Conservation (phyloP, 78 protist genomes). For the Goniomonas avonlea region DNA sequence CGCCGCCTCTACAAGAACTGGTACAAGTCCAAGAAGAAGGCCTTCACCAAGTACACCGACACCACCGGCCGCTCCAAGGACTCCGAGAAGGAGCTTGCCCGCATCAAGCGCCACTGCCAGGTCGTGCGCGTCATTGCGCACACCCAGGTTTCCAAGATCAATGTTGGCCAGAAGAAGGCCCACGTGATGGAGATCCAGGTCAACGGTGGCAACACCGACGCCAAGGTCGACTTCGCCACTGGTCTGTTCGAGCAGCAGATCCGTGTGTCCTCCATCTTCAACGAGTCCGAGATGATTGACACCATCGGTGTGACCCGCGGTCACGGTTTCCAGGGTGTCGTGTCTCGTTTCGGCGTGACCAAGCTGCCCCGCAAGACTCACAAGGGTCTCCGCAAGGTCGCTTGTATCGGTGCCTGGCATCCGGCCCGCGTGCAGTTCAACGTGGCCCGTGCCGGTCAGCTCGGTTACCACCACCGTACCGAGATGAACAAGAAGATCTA, state of each 20-base stretch:
- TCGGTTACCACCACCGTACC: conserved; percentile 98
- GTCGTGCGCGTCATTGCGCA: conserved; percentile 97
- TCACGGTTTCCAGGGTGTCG: conserved; percentile 96
- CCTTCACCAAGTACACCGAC: conserved; percentile 91
- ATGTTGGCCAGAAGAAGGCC: conserved; percentile 93
- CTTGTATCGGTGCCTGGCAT: conserved; percentile 99
- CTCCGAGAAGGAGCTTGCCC: conserved; percentile 60
- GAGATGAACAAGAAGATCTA: conserved; percentile 99
- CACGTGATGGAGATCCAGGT: conserved; percentile 99
- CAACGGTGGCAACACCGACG: conserved; percentile 96
- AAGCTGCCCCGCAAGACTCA: conserved; percentile 99
- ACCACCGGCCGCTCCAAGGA: conserved; percentile 57
- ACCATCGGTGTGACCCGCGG: conserved; percentile 96
- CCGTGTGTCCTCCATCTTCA: conserved; percentile 50
- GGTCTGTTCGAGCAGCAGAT: conserved; percentile 88
- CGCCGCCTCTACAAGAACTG: conserved; percentile 97
- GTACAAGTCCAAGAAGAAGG: conserved; percentile 88
- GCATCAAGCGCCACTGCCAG: conserved; percentile 86
- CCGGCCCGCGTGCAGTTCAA: conserved; percentile 93
- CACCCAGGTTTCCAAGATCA: conserved; percentile 87
- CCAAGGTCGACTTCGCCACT: conserved; percentile 92
- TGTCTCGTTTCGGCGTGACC: conserved; percentile 92
- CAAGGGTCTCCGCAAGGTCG: conserved; percentile 98
- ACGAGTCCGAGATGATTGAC: conserved; percentile 89
- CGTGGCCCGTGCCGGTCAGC: conserved; percentile 99